Base-by-base conservation (phyloP, 2,329 filamentous ascomycete species). In the Cercospora sp. region DNA sequence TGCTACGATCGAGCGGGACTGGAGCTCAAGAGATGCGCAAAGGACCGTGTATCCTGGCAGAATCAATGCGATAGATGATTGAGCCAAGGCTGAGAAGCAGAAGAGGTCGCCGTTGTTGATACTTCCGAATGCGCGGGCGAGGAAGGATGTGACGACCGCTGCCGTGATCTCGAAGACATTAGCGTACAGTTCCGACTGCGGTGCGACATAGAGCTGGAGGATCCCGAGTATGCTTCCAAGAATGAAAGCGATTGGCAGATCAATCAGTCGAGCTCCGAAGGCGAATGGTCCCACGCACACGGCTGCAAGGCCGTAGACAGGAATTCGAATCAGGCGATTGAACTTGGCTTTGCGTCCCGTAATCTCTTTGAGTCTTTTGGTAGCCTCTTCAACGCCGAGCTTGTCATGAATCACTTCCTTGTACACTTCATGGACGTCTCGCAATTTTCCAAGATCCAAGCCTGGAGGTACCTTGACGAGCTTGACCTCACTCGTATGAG, bases 401-500 rank as follows among this genome's bases (percentile, higher is more conserved):
- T 87, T 83, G 77, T 93, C 91, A 75, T 93, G 91, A 1, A 93
- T 70, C n/a, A 93, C 91, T 66, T 91, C 87, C 77, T 94, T 94
- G 81, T 94, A 94, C 65, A 93, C 88, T 72, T 90, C 86, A 74
- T 93, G 91, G 1, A 90, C 86, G 71, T 93, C 91, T 61, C 89
- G 85, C 12, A 94, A 85, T 74, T 90, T 90, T 30, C 90, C 91
- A 0, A 94, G 83, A 76, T 94, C 88, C 9, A 94, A 85, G 1
- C 90, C 90, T 74, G 92, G 90, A 0, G 81, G 80, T 0, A 88
- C 86, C 12, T 89, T 86, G 6, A 93, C 88, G 34, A 93, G 85
- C 80, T 92, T 91, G 70, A 93, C 90, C 76, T 93, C 90, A n/a
- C 90, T 90, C 0, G 91, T 93, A 75, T 93, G 90, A 0, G 90